Base-by-base conservation (phyloP, 108 stramenopile genomes). In the Conticribra weissflogii region DNA sequence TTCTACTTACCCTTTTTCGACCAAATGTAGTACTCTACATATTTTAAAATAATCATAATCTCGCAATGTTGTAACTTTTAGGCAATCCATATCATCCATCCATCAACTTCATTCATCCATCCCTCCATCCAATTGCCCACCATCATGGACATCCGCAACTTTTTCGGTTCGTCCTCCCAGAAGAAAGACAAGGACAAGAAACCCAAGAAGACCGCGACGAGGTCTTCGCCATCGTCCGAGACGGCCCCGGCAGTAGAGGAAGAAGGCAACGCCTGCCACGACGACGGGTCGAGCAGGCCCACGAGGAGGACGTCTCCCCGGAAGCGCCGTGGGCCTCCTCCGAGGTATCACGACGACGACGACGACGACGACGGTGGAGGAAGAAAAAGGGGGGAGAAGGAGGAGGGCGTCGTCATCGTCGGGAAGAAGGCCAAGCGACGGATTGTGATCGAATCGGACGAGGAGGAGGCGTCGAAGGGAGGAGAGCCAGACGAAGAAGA, bases 91-190 rank as follows among this genome's bases (percentile, higher is more conserved):
- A n/a, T n/a, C n/a, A n/a, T n/a, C n/a, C n/a, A n/a, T n/a, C n/a
- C n/a, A n/a, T n/a, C n/a, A n/a, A n/a, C n/a, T n/a, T n/a, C n/a
- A n/a, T n/a, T n/a, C n/a, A n/a, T n/a, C n/a, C n/a, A n/a, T n/a
- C n/a, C n/a, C n/a, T n/a, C n/a, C n/a, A n/a, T n/a, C n/a, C n/a
- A n/a, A n/a, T n/a, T n/a, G n/a, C n/a, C n/a, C n/a, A n/a, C n/a
- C n/a, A 66, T 32, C 58, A 81, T 81, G 80, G 80, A 81, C 49
- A 81, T 81, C 63, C 74, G 80, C 17, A 81, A 68, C 56, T 81
- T 81, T 54, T 81, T 81, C 33, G 75, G 62, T 30, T 72, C 31
- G 72, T 34, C 34, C 54, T 21, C 64, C 61, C 52, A 54, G 61
- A 51, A 49, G 21, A 70, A 68, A 23, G 5, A 15, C 2, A 21